phyloP scores from a whole-genome alignment of 768 basidiomycete genomes.

The Leccinum subgranulosum region DNA sequence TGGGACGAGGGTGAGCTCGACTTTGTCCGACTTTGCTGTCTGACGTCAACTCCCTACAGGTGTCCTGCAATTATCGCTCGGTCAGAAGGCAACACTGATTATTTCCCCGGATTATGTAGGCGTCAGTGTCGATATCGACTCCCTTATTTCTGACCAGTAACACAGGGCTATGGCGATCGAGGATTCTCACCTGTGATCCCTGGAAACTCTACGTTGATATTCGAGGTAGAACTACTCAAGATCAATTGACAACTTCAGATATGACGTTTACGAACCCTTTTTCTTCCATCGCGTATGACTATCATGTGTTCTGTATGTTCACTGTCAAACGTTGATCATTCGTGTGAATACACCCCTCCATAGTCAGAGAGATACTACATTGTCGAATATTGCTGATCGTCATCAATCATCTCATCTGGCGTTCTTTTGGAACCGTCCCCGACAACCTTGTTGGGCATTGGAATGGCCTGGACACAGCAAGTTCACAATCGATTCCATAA shows the following conservation, averaged over 20 bases:
- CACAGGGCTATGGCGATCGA: conserved; percentile 66
- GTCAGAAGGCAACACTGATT: conserved; percentile 65
- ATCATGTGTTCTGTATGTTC: conserved; percentile 25
- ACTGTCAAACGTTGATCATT: conserved; percentile 14
- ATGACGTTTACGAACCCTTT: conserved; percentile 19
- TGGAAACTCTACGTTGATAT: conserved; percentile 66
- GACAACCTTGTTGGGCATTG: background rate
- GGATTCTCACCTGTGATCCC: conserved; percentile 84
- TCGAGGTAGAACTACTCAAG: conserved; percentile 81
- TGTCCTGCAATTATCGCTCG: conserved; percentile 72
- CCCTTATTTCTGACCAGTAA: conserved; percentile 1
- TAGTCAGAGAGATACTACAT: background rate
- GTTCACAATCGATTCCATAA: background rate
- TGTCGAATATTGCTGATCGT: background rate
- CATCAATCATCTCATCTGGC: background rate
- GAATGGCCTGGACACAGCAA: background rate
- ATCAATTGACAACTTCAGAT: conserved; percentile 45
- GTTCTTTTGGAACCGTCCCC: background rate
- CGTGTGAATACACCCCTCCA: conserved; percentile 7
- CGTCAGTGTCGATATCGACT: conserved; percentile 15
- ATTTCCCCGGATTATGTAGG: conserved; percentile 78
- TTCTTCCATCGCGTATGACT: conserved; percentile 15
- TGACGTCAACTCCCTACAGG: conserved; percentile 38
- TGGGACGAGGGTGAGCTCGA: conserved; percentile 79
- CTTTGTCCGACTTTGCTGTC: background rate